A percentile compares a stretch with the other conserved stretches of the same genome.
Conservation (phyloP, 768 basidiomycete genomes). For the Kwoniella dejecticola region DNA sequence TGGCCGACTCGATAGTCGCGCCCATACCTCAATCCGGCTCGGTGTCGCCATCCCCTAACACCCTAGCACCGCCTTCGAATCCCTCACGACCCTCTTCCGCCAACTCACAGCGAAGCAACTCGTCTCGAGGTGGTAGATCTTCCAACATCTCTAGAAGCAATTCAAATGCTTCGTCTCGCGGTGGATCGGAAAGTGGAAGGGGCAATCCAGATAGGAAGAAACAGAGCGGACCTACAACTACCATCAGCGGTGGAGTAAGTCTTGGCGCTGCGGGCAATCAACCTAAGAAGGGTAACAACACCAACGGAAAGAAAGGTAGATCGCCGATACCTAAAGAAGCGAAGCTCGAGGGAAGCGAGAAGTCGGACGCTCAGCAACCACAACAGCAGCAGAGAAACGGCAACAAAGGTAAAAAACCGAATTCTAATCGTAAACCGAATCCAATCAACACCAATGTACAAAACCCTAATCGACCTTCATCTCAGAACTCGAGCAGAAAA, state of each 20-base stretch:
- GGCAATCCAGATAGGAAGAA: slow-evolving; percentile 29
- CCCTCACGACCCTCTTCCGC: slow-evolving; percentile 40
- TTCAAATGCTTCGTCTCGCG: slow-evolving; percentile 34
- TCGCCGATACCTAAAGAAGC: not conserved
- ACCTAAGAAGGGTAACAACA: slow-evolving; percentile 13
- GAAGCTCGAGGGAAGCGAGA: not conserved
- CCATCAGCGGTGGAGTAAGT: slow-evolving; percentile 42
- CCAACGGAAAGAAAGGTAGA: not conserved
- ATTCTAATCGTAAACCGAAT: slow-evolving; percentile 21
- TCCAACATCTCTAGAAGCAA: slow-evolving; percentile 35
- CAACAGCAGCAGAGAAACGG: slow-evolving; percentile 7
- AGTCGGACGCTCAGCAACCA: no score
- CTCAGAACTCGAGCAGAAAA: slow-evolving; percentile 20
- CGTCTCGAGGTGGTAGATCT: slow-evolving; percentile 36
- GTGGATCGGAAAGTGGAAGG: slow-evolving; percentile 23
- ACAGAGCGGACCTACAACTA: slow-evolving; percentile 40
- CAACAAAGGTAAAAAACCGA: slow-evolving; percentile 13
- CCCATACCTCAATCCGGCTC: slow-evolving; percentile 12
- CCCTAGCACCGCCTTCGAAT: slow-evolving; percentile 30
- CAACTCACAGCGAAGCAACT: slow-evolving; percentile 26
- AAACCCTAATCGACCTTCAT: slow-evolving; percentile 2
- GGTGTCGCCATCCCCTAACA: no score
- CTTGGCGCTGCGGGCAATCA: slow-evolving; percentile 28
- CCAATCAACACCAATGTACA: slow-evolving; percentile 32
- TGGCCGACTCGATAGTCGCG: slow-evolving; percentile 25